Evolutionary conservation across 805 yeast species (phyloP).

Genomic region (Kodamaea fukazawae): DNA sequence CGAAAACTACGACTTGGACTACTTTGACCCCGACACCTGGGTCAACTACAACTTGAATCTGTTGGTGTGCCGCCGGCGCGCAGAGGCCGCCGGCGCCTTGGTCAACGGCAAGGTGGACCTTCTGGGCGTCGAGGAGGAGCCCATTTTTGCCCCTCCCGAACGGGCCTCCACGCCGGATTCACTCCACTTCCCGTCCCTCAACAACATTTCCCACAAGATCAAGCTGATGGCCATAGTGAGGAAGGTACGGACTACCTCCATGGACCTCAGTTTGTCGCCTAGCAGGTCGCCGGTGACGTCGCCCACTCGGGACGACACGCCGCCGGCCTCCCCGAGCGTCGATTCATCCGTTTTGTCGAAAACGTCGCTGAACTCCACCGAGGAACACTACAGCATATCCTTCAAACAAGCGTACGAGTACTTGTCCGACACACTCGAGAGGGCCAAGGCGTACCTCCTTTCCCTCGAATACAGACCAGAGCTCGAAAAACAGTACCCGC

Average conservation of each 20-base stretch:
- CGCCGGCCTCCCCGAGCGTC: conserved; percentile 2
- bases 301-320: conserved; percentile 1
- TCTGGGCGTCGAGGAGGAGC: too few relatives aligned
- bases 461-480: conserved; percentile 53
- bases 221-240: conserved; percentile 8
- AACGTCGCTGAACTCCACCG: neutral
- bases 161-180: too few relatives aligned
- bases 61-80: conserved; percentile 46
- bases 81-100: conserved; percentile 18
- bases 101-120: too few relatives aligned
- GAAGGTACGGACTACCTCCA: conserved; percentile 2
- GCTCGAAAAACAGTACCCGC: conserved; percentile 61
- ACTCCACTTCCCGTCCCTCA: conserved; percentile 19
- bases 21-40: conserved; percentile 81
- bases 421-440: conserved; percentile 55
- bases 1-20: conserved; percentile 64
- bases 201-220: conserved; percentile 24
- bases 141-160: too few relatives aligned
- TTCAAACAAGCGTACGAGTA: conserved; percentile 65
- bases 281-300: neutral
- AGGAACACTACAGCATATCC: conserved; percentile 23
- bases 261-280: conserved; percentile 1
- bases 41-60: conserved; percentile 73
- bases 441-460: conserved; percentile 56
- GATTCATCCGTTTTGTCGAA: neutral